Percentiles rank a stretch among this genome's conserved stretches.
These are phyloP conservation scores for Pterocarpus macrocarpus DNA, from an alignment of 306 rosid genomes.

Conservation along the genomic window DNA sequence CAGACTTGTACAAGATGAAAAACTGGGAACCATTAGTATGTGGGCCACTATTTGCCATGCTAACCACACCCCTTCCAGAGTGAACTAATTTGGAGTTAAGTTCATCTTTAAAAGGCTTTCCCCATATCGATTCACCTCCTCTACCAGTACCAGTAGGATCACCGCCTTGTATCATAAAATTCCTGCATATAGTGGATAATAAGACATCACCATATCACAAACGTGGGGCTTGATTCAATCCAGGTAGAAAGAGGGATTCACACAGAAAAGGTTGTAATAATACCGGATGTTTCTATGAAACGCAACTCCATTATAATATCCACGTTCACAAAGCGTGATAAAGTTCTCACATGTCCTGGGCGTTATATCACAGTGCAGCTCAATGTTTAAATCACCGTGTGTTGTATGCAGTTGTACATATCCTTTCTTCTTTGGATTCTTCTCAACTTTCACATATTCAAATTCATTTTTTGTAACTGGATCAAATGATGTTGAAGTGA, in stretches of 20 bases:
- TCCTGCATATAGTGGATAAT: slow-evolving; percentile 61
- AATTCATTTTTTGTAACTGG: slow-evolving; percentile 90
- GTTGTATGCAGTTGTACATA: slow-evolving; percentile 90
- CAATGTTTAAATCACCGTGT: slow-evolving; percentile 96
- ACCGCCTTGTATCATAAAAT: slow-evolving; percentile 98
- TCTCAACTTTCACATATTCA: slow-evolving; percentile 97
- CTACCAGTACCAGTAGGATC: slow-evolving; percentile 97
- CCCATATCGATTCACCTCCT: slow-evolving; percentile 99
- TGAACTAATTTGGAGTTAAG: slow-evolving; percentile 91
- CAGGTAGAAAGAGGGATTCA: slow-evolving; percentile 22
- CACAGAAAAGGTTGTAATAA: slow-evolving; percentile 1
- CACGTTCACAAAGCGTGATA: slow-evolving; percentile 93
- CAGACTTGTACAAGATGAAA: slow-evolving; percentile 93
- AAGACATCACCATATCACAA: slow-evolving; percentile 3
- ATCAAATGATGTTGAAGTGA: slow-evolving; percentile 91
- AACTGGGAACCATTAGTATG: slow-evolving; percentile 99
- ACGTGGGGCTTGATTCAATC: slow-evolving; percentile 20
- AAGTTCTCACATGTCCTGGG: slow-evolving; percentile 96
- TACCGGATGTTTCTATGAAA: slow-evolving; percentile 93
- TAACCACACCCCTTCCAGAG: slow-evolving; percentile 94
- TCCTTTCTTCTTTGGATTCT: slow-evolving; percentile 95
- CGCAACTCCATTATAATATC: slow-evolving; percentile 90
- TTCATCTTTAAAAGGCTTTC: slow-evolving; percentile 92
- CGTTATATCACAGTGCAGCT: slow-evolving; percentile 92
- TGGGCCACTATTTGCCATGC: slow-evolving; percentile 99